Conservation (phyloP, 1,284 basidiomycete species). For the Tausonia pullulans region DNA sequence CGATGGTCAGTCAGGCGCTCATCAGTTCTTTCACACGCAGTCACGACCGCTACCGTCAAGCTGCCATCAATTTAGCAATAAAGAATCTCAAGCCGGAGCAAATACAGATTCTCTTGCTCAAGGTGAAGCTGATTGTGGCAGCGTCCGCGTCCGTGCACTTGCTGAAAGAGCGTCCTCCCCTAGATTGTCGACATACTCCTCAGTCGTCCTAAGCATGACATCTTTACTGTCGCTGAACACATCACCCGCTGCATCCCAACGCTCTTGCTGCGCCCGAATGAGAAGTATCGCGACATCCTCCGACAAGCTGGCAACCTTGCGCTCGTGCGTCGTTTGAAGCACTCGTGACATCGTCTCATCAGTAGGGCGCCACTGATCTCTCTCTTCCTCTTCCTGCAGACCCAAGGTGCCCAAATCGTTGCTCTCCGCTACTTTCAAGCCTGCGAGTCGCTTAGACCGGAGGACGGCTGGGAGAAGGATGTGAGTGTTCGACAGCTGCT, state of each 20-base stretch:
- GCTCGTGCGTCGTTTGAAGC: slow-evolving; percentile 40
- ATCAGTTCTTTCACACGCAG: slow-evolving; percentile 20
- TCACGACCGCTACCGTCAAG: slow-evolving; percentile 58
- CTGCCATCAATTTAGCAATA: slow-evolving; percentile 47
- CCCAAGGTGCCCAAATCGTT: background rate
- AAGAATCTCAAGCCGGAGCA: slow-evolving; percentile 42
- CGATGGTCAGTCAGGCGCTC: background rate
- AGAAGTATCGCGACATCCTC: slow-evolving; percentile 42
- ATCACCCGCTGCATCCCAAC: slow-evolving; percentile 46
- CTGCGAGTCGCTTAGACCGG: slow-evolving; percentile 44
- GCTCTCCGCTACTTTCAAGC: slow-evolving; percentile 34
- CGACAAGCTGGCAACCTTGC: slow-evolving; percentile 58
- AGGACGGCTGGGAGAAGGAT: slow-evolving; percentile 45
- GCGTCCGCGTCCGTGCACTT: no score
- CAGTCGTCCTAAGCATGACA: slow-evolving; percentile 42
- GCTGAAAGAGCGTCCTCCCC: background rate
- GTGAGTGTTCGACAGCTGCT: background rate
- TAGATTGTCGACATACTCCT: slow-evolving; percentile 61
- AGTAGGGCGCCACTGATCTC: background rate
- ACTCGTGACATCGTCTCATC: slow-evolving; percentile 43
- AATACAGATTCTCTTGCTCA: slow-evolving; percentile 55
- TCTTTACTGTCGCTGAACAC: slow-evolving; percentile 55
- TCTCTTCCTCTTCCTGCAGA: background rate
- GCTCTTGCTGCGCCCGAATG: no score
- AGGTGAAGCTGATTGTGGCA: slow-evolving; percentile 33